Evolutionary conservation across 2,329 filamentous ascomycete genomes (phyloP).

Genomic region (Hypoxylon sp.): DNA sequence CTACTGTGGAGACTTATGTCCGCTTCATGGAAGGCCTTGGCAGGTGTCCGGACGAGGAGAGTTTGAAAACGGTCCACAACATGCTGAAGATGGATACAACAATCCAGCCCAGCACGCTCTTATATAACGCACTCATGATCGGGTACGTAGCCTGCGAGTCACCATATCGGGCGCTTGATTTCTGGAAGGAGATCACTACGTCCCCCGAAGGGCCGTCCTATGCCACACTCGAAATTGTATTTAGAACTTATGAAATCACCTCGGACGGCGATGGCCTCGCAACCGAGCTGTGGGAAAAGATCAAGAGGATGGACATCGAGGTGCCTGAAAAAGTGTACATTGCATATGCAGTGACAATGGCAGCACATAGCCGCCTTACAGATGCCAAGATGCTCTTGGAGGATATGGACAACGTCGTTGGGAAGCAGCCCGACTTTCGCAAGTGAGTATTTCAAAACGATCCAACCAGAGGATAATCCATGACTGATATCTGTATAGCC

Average conservation of each 20-base stretch:
- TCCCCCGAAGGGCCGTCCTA: conserved; percentile 90
- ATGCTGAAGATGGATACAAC: conserved; percentile 94
- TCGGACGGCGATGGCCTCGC: conserved; percentile 71
- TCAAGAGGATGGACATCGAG: conserved; percentile 81
- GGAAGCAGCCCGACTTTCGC: conserved; percentile 45
- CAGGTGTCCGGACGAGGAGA: conserved; percentile 69
- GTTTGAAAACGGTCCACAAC: conserved; percentile 84
- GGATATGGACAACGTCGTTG: conserved; percentile 75
- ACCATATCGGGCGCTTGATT: conserved; percentile 76
- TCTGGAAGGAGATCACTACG: conserved; percentile 87
- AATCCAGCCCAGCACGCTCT: conserved; percentile 79
- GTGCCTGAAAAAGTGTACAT: conserved; percentile 80
- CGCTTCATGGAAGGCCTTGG: conserved; percentile 82
- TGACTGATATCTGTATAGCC: conserved; percentile 54
- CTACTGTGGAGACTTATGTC: conserved; percentile 81
- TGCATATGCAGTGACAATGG: conserved; percentile 82
- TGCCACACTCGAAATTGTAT: conserved; percentile 82
- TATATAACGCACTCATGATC: conserved; percentile 89
- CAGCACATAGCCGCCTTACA: conserved; percentile 77
- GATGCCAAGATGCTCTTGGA: conserved; percentile 76
- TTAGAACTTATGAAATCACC: conserved; percentile 79
- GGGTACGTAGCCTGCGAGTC: conserved; percentile 81
- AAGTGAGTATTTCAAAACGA: conserved; percentile 45
- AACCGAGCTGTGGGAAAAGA: conserved; percentile 77
- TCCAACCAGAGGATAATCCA: not conserved